Percentiles rank a stretch among this genome's conserved stretches.
These are phyloP conservation scores for Pseudogymnoascus destructans DNA, from an alignment of 2,329 filamentous ascomycete genomes.

Conservation along the genomic window DNA sequence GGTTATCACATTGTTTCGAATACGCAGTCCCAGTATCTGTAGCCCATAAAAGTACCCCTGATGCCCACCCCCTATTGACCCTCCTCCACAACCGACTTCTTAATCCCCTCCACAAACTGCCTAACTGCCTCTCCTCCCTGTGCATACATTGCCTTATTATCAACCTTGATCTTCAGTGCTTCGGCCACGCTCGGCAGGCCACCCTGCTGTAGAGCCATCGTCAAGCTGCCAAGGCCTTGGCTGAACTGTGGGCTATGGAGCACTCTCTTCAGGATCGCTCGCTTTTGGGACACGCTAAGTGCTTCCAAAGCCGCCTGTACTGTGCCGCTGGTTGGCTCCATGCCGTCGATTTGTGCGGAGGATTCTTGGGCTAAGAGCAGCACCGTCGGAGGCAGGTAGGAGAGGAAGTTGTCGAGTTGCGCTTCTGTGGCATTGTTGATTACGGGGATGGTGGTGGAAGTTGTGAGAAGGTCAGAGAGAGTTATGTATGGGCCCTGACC, in stretches of 20 bases:
- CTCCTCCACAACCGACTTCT: slow-evolving; percentile 57
- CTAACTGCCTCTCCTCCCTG: slow-evolving; percentile 81
- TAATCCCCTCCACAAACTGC: slow-evolving; percentile 82
- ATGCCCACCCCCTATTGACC: background rate
- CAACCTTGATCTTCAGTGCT: slow-evolving; percentile 65
- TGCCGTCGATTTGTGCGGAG: slow-evolving; percentile 40
- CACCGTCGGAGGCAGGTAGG: slow-evolving; percentile 64
- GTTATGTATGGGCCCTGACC: slow-evolving; percentile 65
- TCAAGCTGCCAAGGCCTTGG: slow-evolving; percentile 74
- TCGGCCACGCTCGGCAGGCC: slow-evolving; percentile 83
- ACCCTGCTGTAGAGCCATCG: slow-evolving; percentile 77
- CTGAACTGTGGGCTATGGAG: slow-evolving; percentile 81
- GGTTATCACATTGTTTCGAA: background rate
- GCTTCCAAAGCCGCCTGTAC: slow-evolving; percentile 62
- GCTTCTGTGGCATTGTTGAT: slow-evolving; percentile 45
- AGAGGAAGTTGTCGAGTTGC: slow-evolving; percentile 62
- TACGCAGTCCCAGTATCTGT: background rate
- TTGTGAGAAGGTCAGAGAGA: slow-evolving; percentile 71
- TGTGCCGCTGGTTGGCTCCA: slow-evolving; percentile 55
- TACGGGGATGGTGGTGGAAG: slow-evolving; percentile 64
- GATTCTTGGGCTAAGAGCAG: slow-evolving; percentile 63
- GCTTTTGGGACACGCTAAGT: slow-evolving; percentile 65
- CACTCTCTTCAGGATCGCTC: slow-evolving; percentile 64
- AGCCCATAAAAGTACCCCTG: background rate
- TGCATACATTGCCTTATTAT: slow-evolving; percentile 80